These are phyloP conservation scores for Paecilomyces variotii DNA, from an alignment of 2,329 filamentous ascomycete genomes.

Conservation along the genomic window DNA sequence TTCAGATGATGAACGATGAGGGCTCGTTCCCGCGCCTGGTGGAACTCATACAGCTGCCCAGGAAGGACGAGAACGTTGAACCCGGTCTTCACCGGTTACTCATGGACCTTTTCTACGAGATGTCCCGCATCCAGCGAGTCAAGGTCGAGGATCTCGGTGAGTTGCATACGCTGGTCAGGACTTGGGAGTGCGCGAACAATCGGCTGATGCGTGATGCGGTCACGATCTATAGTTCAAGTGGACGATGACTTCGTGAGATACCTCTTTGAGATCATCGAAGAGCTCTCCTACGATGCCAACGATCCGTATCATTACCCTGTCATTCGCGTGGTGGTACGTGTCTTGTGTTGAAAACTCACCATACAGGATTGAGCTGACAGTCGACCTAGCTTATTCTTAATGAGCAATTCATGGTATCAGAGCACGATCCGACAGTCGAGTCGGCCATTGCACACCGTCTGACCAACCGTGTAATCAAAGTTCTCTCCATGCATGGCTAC, in stretches of 20 bases:
- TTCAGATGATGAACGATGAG: slow-evolving; percentile 80
- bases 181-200: not conserved
- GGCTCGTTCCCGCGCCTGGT: slow-evolving; percentile 76
- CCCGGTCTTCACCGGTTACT: slow-evolving; percentile 68
- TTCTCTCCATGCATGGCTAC: slow-evolving; percentile 71
- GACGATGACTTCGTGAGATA: slow-evolving; percentile 74
- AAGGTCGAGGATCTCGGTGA: slow-evolving; percentile 66
- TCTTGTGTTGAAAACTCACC: not conserved
- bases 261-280: slow-evolving; percentile 81
- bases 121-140: slow-evolving; percentile 83
- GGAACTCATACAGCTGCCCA: slow-evolving; percentile 64
- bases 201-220: not conserved
- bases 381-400: slow-evolving; percentile 73
- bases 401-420: slow-evolving; percentile 90
- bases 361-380: slow-evolving; percentile 9
- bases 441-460: slow-evolving; percentile 43
- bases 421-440: slow-evolving; percentile 45
- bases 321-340: slow-evolving; percentile 76
- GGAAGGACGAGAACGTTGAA: slow-evolving; percentile 41
- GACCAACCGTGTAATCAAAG: slow-evolving; percentile 91
- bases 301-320: slow-evolving; percentile 96
- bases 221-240: slow-evolving; percentile 41
- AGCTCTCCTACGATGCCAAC: slow-evolving; percentile 73
- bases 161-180: slow-evolving; percentile 22
- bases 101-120: slow-evolving; percentile 88